Percentiles rank a stretch among this genome's conserved stretches.
These are phyloP conservation scores for Heteromeles arbutifolia DNA, from an alignment of 306 rosid genomes.

Conservation along the genomic window DNA sequence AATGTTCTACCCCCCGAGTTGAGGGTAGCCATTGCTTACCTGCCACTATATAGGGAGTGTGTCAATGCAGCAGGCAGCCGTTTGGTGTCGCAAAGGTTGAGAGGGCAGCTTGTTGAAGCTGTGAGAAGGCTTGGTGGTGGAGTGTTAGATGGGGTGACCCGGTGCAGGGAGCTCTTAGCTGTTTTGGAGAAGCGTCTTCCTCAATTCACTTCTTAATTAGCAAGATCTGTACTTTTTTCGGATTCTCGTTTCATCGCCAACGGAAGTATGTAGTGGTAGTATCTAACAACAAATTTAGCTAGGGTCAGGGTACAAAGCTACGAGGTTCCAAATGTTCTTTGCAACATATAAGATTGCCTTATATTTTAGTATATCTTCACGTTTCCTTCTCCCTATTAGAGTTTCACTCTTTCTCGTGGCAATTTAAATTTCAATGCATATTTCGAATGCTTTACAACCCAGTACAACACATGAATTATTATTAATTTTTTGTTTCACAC, in stretches of 20 bases:
- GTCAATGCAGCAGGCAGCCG: neutral
- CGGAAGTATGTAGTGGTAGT: no score
- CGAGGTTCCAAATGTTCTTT: no score
- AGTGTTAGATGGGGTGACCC: neutral
- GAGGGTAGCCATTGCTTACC: neutral
- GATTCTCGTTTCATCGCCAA: neutral
- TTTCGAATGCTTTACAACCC: constrained; percentile 1
- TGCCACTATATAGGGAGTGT: neutral
- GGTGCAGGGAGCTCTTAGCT: neutral
- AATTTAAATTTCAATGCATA: no score
- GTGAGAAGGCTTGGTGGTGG: neutral
- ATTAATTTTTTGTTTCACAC: no score
- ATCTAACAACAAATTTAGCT: no score
- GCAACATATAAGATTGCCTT: no score
- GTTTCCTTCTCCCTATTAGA: no score
- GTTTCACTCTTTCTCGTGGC: no score
- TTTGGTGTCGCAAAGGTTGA: neutral
- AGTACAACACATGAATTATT: no score
- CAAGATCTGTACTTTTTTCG: neutral
- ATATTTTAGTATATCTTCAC: no score
- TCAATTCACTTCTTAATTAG: neutral
- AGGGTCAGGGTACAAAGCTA: no score
- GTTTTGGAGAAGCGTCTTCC: neutral
- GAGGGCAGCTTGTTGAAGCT: neutral
- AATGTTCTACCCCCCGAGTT: neutral